Evolutionary conservation across 2,329 filamentous ascomycete genomes (phyloP).

Genomic region (Trichoderma harzianum): DNA sequence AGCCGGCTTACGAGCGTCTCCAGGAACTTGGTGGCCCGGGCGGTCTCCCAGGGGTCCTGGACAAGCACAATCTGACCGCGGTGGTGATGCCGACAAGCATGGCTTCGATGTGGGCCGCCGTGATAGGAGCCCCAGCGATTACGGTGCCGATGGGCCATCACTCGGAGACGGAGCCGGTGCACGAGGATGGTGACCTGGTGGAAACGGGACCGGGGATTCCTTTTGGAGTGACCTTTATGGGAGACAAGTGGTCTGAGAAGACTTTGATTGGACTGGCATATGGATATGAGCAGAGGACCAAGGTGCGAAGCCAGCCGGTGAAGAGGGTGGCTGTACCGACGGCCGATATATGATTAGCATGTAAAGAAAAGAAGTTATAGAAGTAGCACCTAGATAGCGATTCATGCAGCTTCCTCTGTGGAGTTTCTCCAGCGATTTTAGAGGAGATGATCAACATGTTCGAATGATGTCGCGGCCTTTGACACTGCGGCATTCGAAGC

Average conservation of each 20-base stretch:
- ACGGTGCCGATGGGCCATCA: constrained; percentile 47
- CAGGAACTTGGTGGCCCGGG: constrained; percentile 54
- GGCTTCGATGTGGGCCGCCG: constrained; percentile 23
- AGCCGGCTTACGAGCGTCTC: constrained; percentile 43
- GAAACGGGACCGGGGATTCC: constrained; percentile 19
- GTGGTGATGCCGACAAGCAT: constrained; percentile 54
- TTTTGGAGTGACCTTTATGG: constrained; percentile 61
- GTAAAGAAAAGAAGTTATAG: neutral
- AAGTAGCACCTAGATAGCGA: too few relatives aligned
- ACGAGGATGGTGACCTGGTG: constrained; percentile 4
- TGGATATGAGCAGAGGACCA: constrained; percentile 59
- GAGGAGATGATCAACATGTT: neutral
- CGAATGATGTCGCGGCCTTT: neutral
- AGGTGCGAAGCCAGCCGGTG: constrained; percentile 8
- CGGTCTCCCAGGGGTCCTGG: constrained; percentile 58
- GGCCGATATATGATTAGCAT: neutral
- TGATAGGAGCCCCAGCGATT: constrained; percentile 46
- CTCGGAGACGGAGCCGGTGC: neutral
- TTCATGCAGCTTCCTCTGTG: too few relatives aligned
- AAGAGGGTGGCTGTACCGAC: constrained; percentile 9
- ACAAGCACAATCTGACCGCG: constrained; percentile 54
- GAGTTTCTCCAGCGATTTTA: neutral
- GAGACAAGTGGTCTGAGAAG: constrained; percentile 55
- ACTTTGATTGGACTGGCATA: constrained; percentile 59
- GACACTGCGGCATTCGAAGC: neutral